phyloP scores from a whole-genome alignment of 2,329 filamentous ascomycete genomes.

The Fusarium sambucinum region DNA sequence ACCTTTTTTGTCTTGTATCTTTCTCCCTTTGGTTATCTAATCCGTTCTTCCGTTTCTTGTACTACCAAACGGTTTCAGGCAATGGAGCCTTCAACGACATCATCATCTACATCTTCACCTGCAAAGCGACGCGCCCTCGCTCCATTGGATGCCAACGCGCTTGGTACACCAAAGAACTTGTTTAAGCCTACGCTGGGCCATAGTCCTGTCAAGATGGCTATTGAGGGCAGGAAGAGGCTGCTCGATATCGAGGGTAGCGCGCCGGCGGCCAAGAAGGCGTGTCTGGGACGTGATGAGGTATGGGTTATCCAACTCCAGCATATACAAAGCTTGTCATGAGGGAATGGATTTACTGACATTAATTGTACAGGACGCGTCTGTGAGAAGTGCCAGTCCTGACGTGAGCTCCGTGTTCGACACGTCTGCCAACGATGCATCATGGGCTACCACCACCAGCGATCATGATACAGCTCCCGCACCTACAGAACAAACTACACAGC shows the following conservation, averaged over 20 bases:
- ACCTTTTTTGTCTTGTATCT: not conserved
- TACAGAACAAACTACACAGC: slow-evolving; percentile 21
- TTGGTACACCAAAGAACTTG: slow-evolving; percentile 49
- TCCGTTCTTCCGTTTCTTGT: not conserved
- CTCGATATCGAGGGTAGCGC: slow-evolving; percentile 44
- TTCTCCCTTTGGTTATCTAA: not conserved
- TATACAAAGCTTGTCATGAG: not conserved
- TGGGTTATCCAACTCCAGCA: slow-evolving; percentile 1
- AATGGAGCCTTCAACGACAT: slow-evolving; percentile 42
- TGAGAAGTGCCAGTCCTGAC: slow-evolving; percentile 55
- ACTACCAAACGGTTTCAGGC: not conserved
- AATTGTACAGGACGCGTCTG: slow-evolving; percentile 43
- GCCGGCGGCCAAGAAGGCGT: slow-evolving; percentile 52
- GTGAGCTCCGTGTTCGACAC: slow-evolving; percentile 64
- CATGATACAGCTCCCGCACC: slow-evolving; percentile 53
- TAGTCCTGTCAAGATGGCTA: slow-evolving; percentile 44
- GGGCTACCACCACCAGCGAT: slow-evolving; percentile 64
- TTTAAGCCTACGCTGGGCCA: slow-evolving; percentile 36
- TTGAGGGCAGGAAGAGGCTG: slow-evolving; percentile 49
- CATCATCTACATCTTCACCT: slow-evolving; percentile 51
- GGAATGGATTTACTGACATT: slow-evolving; percentile 11
- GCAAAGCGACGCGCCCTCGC: slow-evolving; percentile 63
- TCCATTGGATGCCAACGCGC: slow-evolving; percentile 60
- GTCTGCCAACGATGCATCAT: slow-evolving; percentile 61
- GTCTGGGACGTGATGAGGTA: slow-evolving; percentile 52